Evolutionary conservation across 2,329 filamentous ascomycete species (phyloP).

Genomic region (Fusarium tuaranense): DNA sequence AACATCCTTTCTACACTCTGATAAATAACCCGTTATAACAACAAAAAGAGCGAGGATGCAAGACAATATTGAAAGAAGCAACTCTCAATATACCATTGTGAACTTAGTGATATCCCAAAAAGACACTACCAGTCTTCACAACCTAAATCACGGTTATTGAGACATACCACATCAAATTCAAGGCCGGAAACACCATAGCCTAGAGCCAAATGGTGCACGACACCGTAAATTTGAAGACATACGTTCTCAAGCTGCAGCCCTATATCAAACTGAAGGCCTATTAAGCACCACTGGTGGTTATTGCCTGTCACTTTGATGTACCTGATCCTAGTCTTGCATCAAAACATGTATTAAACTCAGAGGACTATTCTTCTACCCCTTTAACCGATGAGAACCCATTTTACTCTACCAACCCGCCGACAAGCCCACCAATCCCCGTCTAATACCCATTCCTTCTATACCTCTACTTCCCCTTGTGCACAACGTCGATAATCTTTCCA

Average conservation of each 20-base stretch:
- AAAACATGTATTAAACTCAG: neutral
- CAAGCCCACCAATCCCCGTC: neutral
- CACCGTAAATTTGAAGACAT: neutral
- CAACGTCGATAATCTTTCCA: conserved; percentile 78
- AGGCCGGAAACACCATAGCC: too few relatives aligned
- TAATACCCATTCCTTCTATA: neutral
- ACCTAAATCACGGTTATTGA: neutral
- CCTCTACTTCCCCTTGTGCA: conserved; percentile 15
- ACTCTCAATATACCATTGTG: neutral
- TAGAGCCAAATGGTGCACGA: too few relatives aligned
- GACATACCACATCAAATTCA: neutral
- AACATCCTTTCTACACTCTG: neutral
- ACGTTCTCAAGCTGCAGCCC: neutral
- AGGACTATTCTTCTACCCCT: neutral
- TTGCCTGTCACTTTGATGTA: neutral
- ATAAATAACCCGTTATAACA: neutral
- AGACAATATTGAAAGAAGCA: neutral
- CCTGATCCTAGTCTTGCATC: neutral
- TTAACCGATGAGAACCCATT: neutral
- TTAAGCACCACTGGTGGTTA: neutral
- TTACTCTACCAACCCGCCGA: neutral
- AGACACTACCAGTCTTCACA: neutral
- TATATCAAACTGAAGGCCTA: too few relatives aligned
- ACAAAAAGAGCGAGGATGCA: neutral
- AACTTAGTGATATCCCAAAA: neutral